Evolutionary conservation across 495 filamentous ascomycete genomes (phyloP).

Genomic region (Lasiosphaeria hispida): DNA sequence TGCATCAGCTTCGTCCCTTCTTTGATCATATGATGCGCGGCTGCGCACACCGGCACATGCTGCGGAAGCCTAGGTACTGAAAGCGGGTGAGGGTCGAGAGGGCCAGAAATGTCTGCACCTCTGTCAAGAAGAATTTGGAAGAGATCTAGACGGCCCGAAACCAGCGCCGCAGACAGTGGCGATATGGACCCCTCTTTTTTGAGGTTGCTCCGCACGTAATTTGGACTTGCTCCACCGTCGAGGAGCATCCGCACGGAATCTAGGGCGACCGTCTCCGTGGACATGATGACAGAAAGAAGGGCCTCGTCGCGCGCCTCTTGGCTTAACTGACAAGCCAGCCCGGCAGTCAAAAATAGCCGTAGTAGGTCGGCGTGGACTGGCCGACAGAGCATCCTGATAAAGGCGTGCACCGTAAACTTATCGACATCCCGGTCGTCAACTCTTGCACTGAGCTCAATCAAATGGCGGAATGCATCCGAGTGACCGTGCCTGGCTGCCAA

Average conservation of each 20-base stretch:
- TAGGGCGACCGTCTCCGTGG: not conserved
- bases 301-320: conserved; percentile 2
- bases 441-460: not conserved
- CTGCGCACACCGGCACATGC: too few relatives aligned
- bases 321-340: not conserved
- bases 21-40: too few relatives aligned
- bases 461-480: not conserved
- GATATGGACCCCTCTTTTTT: too few relatives aligned
- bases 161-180: too few relatives aligned
- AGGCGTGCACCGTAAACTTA: not conserved
- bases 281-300: not conserved
- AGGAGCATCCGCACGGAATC: not conserved
- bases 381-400: not conserved
- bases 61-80: too few relatives aligned
- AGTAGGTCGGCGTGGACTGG: not conserved
- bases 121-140: too few relatives aligned
- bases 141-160: too few relatives aligned
- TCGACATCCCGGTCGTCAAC: not conserved
- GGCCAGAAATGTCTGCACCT: too few relatives aligned
- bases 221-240: not conserved
- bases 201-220: too few relatives aligned
- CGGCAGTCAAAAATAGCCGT: not conserved
- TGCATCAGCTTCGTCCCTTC: too few relatives aligned
- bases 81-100: too few relatives aligned
- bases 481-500: not conserved